These are phyloP conservation scores for Avena atlantica DNA, from an alignment of 176 grass and related monocot genomes.

Conservation along the genomic window DNA sequence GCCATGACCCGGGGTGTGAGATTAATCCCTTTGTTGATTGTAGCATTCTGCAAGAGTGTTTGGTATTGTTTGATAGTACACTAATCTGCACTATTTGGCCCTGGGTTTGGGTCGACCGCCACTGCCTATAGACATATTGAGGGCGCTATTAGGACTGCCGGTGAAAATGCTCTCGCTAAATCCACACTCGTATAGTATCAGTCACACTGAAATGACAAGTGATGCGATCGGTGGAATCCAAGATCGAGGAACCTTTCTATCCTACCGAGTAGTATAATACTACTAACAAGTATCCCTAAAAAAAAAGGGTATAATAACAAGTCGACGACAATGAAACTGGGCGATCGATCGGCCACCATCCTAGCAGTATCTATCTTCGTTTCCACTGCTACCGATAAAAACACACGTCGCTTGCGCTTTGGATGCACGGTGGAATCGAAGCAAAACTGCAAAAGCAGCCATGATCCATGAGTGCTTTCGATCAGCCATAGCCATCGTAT, in stretches of 20 bases:
- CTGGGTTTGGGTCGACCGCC: too few relatives aligned
- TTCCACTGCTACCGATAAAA: background rate
- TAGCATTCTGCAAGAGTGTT: too few relatives aligned
- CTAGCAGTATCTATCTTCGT: background rate
- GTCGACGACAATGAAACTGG: background rate
- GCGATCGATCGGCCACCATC: background rate
- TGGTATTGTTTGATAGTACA: too few relatives aligned
- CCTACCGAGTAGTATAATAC: background rate
- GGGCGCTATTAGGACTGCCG: too few relatives aligned
- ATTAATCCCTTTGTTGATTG: too few relatives aligned
- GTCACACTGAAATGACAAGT: background rate
- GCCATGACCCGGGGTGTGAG: too few relatives aligned
- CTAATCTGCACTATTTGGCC: too few relatives aligned
- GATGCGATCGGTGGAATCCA: background rate
- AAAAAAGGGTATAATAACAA: background rate
- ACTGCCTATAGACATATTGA: too few relatives aligned
- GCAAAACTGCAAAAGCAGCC: background rate
- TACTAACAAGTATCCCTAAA: too few relatives aligned
- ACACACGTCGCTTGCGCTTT: background rate
- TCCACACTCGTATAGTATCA: background rate
- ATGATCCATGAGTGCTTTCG: background rate
- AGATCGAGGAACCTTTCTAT: background rate
- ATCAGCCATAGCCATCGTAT: background rate
- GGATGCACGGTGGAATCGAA: background rate
- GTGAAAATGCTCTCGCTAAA: too few relatives aligned